Percentiles rank a stretch among this genome's conserved stretches.
Evolutionary conservation across 257 asterid species (phyloP).

Genomic region (Leptodermis oblonga): DNA sequence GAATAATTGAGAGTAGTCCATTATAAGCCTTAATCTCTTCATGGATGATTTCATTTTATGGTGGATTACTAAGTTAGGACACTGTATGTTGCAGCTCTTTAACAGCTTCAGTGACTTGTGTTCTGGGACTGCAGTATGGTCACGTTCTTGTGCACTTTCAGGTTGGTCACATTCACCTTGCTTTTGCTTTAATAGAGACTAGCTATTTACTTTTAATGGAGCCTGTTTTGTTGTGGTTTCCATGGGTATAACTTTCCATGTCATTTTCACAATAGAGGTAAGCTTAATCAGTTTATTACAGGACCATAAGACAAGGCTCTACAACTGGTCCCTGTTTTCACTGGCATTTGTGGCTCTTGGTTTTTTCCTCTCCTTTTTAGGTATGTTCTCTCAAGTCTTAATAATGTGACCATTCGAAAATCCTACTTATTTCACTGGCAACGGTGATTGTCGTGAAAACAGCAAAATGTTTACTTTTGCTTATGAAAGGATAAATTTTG

Average conservation of each 20-base stretch:
- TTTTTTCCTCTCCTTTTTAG: constrained; percentile 48
- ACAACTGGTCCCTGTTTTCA: constrained; percentile 62
- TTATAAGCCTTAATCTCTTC: neutral
- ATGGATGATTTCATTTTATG: neutral
- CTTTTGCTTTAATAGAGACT: neutral
- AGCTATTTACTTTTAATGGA: neutral
- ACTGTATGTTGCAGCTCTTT: constrained; percentile 51
- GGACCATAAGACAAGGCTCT: constrained; percentile 69
- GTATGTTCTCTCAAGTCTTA: constrained; percentile 30
- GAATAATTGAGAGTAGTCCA: neutral
- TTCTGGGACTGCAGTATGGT: constrained; percentile 83
- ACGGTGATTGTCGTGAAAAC: neutral
- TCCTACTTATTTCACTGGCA: neutral
- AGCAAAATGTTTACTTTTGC: neutral
- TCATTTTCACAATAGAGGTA: constrained; percentile 17
- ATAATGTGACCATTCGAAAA: neutral
- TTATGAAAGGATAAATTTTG: neutral
- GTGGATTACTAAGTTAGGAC: neutral
- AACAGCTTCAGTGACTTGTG: constrained; percentile 69
- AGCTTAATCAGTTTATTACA: constrained; percentile 27
- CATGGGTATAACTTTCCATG: neutral
- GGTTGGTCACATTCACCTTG: constrained; percentile 30
- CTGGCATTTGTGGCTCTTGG: constrained; percentile 56
- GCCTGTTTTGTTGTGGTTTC: neutral
- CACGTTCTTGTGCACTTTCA: constrained; percentile 62